Conservation (phyloP, 306 rosid genomes). For the Malus sylvestris region DNA sequence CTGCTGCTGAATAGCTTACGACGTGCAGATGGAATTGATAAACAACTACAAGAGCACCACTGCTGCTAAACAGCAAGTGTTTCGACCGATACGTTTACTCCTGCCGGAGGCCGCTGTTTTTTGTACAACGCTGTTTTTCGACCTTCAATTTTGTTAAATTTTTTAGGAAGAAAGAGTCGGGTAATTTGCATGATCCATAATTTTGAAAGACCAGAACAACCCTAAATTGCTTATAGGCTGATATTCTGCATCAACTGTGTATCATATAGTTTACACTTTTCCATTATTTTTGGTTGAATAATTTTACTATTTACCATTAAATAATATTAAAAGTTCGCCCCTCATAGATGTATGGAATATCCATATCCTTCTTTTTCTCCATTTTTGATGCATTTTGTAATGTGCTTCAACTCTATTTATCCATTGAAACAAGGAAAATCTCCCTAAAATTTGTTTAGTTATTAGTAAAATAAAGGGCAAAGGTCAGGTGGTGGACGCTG, state of each 20-base stretch:
- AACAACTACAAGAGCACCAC: conserved; percentile 60
- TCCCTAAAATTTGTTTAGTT: too few relatives aligned
- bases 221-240: conserved; percentile 10
- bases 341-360: not conserved
- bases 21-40: conserved; percentile 64
- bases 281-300: not conserved
- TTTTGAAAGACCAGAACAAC: conserved; percentile 36
- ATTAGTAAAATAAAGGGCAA: too few relatives aligned
- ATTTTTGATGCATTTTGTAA: too few relatives aligned
- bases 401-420: too few relatives aligned
- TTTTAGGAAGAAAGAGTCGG: not conserved
- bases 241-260: not conserved
- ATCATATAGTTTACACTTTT: not conserved
- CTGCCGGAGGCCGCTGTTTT: not conserved
- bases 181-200: conserved; percentile 17
- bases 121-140: not conserved
- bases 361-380: too few relatives aligned
- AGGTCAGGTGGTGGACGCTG: too few relatives aligned
- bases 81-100: conserved; percentile 1
- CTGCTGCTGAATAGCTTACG: conserved; percentile 44
- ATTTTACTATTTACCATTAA: not conserved
- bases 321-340: not conserved
- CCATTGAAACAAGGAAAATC: too few relatives aligned
- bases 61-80: conserved; percentile 31
- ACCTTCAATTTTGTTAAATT: not conserved